Percentiles rank a stretch among this genome's conserved stretches.
phyloP scores from a whole-genome alignment of 164 flowering plant genomes.

The Magnolia changhungtana region DNA sequence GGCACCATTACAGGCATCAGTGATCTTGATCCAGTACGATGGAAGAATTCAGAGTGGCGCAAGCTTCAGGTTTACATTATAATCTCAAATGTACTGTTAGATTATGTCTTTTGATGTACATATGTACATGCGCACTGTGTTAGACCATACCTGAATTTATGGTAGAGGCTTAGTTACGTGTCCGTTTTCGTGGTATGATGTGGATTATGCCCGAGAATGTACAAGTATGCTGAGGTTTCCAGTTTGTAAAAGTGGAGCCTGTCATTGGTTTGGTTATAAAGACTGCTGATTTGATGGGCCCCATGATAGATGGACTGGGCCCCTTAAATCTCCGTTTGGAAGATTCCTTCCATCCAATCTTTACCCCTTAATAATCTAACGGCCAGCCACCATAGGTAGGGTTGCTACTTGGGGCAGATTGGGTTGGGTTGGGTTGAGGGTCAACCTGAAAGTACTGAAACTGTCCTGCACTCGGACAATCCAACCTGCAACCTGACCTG shows the following conservation, averaged over 20 bases:
- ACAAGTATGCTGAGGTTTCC: background rate
- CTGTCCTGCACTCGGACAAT: too few relatives aligned
- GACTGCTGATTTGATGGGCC: too few relatives aligned
- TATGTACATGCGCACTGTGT: background rate
- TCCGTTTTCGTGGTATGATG: background rate
- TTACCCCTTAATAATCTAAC: too few relatives aligned
- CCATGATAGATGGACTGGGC: too few relatives aligned
- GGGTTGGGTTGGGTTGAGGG: too few relatives aligned
- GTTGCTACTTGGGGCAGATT: too few relatives aligned
- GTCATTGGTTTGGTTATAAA: too few relatives aligned
- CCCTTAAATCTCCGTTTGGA: too few relatives aligned
- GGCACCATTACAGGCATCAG: constrained; percentile 86
- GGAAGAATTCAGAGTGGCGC: constrained; percentile 96
- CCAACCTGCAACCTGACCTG: too few relatives aligned
- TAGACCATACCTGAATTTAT: background rate
- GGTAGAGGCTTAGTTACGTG: background rate
- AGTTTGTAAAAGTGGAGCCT: background rate
- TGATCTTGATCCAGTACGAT: constrained; percentile 81
- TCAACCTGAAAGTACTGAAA: too few relatives aligned
- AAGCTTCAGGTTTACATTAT: constrained; percentile 70
- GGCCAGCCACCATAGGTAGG: too few relatives aligned
- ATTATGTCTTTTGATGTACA: background rate
- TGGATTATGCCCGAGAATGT: background rate
- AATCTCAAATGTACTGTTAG: background rate
- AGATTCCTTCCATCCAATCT: too few relatives aligned